Evolutionary conservation across 805 yeast species (phyloP), one percentile per base, ranked within the genome.

Genomic region (Lipomyces lipofer): DNA sequence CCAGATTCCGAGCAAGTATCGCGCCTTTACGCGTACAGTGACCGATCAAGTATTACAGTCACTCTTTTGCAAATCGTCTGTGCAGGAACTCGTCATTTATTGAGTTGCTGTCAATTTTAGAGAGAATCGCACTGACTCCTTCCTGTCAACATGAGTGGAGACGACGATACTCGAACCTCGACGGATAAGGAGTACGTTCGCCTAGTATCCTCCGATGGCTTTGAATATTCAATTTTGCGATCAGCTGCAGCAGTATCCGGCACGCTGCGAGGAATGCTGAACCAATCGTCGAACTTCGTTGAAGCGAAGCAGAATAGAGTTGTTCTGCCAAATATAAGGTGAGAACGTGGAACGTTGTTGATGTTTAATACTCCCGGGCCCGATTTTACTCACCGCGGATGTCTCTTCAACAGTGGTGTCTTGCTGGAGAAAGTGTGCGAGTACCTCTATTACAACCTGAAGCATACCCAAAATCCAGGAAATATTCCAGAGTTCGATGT

Each of bases 401-500:
- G 13, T 43, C 30, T 25, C 15, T 12, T 39, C 10, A 7, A 12
- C 69, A 86, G 86, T 55, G 85, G 87, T 0, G 79, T 78, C 30
- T 76, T 90, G 19, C 72, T 94, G 42, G 86, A 83, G 59, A 87
- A 88, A 63, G 84, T 92, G 9, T 85, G 88, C 39, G 97, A 92
- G 63, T 92, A 94, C 64, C 71, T 92, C 30, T 83, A 86, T 67
- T 91, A 87, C 66, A 82, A 86, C 63, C 68, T 77, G 55, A 84
- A 86, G 63, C 88, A 87, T 67, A 80, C 77, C 58, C 51, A 51
- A 36, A 52, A 60, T 35, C 63, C 64, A 4, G 55, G 59, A 13
- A 84, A 80, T 47, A 80, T 86, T 5, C 96, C 96, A 0, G 94
- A 87, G 51, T 94, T 94, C 70, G 86, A 86, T 33, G 82, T 94